Conservation (phyloP, 192 early-diverging fungal species). For the Coemansia sp. region DNA sequence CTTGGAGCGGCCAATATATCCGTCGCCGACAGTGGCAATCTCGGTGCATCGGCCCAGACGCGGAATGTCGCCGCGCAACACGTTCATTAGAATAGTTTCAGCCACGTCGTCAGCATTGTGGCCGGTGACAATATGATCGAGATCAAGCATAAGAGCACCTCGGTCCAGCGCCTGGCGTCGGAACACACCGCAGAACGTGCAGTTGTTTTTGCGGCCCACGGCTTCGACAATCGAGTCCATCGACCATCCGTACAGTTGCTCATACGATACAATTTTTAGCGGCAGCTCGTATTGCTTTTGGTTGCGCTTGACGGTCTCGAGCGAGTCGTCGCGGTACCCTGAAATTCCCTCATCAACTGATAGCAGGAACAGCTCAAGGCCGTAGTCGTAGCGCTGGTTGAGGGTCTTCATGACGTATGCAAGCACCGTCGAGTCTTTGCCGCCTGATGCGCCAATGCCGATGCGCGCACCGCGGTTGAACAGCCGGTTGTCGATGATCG, state of each 20-base stretch:
- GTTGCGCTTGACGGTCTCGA: slow-evolving; percentile 97
- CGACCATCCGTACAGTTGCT: slow-evolving; percentile 95
- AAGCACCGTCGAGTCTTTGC: slow-evolving; percentile 95
- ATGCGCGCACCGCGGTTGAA: slow-evolving; percentile 86
- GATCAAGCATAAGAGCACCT: slow-evolving; percentile 84
- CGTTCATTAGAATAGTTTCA: slow-evolving; percentile 98
- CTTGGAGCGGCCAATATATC: slow-evolving; percentile 82
- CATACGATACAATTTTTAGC: slow-evolving; percentile 90
- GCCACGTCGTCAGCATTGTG: slow-evolving; percentile 99
- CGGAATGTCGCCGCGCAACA: slow-evolving; percentile 91
- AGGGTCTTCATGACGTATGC: slow-evolving; percentile 92
- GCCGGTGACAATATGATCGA: slow-evolving; percentile 96
- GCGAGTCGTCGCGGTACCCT: slow-evolving; percentile 96
- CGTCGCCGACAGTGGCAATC: slow-evolving; percentile 79
- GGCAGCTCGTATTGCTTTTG: slow-evolving; percentile 91
- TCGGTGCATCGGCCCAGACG: slow-evolving; percentile 89
- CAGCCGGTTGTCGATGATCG: slow-evolving; percentile 78
- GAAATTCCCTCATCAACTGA: slow-evolving; percentile 98
- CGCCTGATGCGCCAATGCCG: slow-evolving; percentile 93
- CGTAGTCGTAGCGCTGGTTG: slow-evolving; percentile 91
- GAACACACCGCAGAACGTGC: slow-evolving; percentile 99
- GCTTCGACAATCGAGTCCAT: slow-evolving; percentile 97
- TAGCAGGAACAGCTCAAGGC: slow-evolving; percentile 84
- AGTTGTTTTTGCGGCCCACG: slow-evolving; percentile 96
- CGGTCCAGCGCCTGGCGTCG: slow-evolving; percentile 95